Base-by-base conservation (phyloP, 345 rosid genomes). In the Syzygium aqueum region DNA sequence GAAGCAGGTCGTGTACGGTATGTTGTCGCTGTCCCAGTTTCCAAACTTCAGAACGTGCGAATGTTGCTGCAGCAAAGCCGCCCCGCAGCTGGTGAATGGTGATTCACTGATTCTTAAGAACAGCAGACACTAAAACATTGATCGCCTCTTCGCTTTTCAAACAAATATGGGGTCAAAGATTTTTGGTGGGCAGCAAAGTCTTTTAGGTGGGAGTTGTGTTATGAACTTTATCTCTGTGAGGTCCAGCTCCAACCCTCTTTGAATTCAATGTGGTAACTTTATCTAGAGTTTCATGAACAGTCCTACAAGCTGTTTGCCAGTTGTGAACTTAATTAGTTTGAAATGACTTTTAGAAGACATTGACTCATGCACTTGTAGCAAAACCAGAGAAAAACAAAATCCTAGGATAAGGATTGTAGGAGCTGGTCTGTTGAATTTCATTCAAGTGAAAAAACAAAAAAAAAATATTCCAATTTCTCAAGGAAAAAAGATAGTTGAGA, bases 41-140 rank as follows among this genome's bases (percentile, higher is more conserved):
- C 96, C 96, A 23, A 93, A 93, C 89, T 91, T 93, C 0, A 94
- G 95, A 30, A 93, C 90, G 65, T 91, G 94, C 43, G 93, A 86
- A 54, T 53, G 86, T 59, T 90, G 90, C 92, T 92, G 92, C 77
- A 40, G 82, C 27, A 11, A 15, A 22, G 61, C 84, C 87, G 52
- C 14, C 57, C 49, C 54, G 23, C 37, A 77, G 14, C 30, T 3
- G 33, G 30, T 51, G 50, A 46, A 40, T 7, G 25, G 52, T 6
- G 51, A 85, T 51, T 7, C 50, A 33, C 21, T 22, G 51, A 40
- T 28, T 23, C 50, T 53, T 6, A 73, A 67, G 82, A 73, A 86
- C n/a, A 51, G 2, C 52, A 49, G 84, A 25, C 43, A 19, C 50
- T 85, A n/a, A 37, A 86, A 77, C 17, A 50, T 50, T 27, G 86